phyloP scores from a whole-genome alignment of 495 filamentous ascomycete genomes.

The Clavariopsis aquatica region DNA sequence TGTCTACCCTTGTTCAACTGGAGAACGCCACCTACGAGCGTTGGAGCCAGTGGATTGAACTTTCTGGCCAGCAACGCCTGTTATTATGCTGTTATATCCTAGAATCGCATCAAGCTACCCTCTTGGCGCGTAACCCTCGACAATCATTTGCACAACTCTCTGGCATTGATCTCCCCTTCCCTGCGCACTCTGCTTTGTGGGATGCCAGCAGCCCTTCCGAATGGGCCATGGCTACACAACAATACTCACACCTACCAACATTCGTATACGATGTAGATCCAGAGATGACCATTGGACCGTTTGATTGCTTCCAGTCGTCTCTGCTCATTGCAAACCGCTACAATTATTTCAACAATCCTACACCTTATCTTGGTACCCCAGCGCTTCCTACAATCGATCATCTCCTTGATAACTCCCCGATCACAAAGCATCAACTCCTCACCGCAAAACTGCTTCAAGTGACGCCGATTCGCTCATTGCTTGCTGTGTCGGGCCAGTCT shows the following conservation, averaged over 20 bases:
- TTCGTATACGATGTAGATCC: constrained; percentile 26
- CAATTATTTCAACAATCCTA: constrained; percentile 29
- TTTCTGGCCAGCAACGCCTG: constrained; percentile 37
- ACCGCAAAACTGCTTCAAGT: constrained; percentile 38
- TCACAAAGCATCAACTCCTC: constrained; percentile 31
- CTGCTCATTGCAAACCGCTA: constrained; percentile 40
- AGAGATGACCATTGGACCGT: constrained; percentile 2
- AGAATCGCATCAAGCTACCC: constrained; percentile 40
- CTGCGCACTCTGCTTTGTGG: constrained; percentile 33
- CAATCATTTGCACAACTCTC: constrained; percentile 19
- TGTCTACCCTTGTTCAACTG: constrained; percentile 6
- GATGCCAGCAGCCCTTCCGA: constrained; percentile 30
- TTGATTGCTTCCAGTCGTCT: constrained; percentile 42
- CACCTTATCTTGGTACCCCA: constrained; percentile 20
- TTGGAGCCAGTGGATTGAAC: constrained; percentile 34
- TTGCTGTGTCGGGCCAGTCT: constrained; percentile 44
- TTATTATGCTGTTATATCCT: constrained; percentile 43
- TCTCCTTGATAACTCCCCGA: constrained; percentile 23
- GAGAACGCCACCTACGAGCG: constrained; percentile 27
- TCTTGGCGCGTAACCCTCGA: constrained; percentile 36
- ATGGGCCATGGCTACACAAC: constrained; percentile 29
- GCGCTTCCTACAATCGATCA: constrained; percentile 21
- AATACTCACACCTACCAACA: constrained; percentile 19
- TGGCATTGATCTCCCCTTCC: constrained; percentile 40
- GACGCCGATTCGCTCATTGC: constrained; percentile 43